Percentiles rank a stretch among this genome's conserved stretches.
These are phyloP conservation scores for Ascochyta pisi DNA, from an alignment of 2,329 filamentous ascomycete genomes.

Conservation along the genomic window DNA sequence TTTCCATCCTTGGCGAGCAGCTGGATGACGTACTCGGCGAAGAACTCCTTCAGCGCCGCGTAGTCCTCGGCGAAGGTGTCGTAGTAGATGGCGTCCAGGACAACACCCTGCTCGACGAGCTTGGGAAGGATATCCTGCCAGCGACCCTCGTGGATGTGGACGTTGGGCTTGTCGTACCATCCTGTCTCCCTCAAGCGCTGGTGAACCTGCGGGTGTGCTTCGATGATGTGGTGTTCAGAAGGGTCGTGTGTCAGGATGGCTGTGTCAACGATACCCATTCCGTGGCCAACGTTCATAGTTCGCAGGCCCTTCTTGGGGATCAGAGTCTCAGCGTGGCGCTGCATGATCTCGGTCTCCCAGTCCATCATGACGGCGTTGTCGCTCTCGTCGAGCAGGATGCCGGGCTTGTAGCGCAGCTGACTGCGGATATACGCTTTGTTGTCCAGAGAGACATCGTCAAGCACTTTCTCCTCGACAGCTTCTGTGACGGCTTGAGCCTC, in stretches of 20 bases:
- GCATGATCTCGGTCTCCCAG: constrained; percentile 90
- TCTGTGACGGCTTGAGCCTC: constrained; percentile 36
- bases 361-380: constrained; percentile 93
- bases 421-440: constrained; percentile 51
- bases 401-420: constrained; percentile 43
- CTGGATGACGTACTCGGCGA: constrained; percentile 46
- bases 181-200: constrained; percentile 70
- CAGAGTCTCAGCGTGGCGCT: constrained; percentile 72
- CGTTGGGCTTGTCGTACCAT: constrained; percentile 68
- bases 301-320: constrained; percentile 67
- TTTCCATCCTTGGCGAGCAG: constrained; percentile 42
- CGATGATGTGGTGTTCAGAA: constrained; percentile 79
- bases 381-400: constrained; percentile 70
- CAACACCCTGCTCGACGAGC: constrained; percentile 70
- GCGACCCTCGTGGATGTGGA: constrained; percentile 70
- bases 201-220: constrained; percentile 81
- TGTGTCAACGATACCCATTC: constrained; percentile 86
- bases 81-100: constrained; percentile 73
- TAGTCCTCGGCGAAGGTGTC: constrained; percentile 51
- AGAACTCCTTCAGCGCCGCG: constrained; percentile 47
- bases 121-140: constrained; percentile 83
- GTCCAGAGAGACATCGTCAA: constrained; percentile 46
- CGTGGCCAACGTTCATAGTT: constrained; percentile 86
- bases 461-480: constrained; percentile 30
- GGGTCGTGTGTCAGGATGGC: constrained; percentile 75